Conservation (phyloP, 495 filamentous ascomycete species). For the Annulohypoxylon nitens region DNA sequence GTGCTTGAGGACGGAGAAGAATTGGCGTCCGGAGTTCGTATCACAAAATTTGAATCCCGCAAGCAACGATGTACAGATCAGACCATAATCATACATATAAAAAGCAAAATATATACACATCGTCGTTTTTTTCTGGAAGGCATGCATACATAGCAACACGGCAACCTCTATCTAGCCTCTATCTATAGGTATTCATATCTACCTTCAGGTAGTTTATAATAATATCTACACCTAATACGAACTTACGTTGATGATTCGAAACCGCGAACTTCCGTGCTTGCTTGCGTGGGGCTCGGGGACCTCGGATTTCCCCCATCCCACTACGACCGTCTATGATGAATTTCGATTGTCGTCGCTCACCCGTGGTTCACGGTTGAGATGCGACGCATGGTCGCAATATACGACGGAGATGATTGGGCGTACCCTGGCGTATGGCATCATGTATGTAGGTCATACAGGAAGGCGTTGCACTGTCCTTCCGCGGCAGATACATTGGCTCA, state of each 20-base stretch:
- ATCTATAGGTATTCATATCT: conserved; percentile 5
- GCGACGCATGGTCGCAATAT: conserved; percentile 38
- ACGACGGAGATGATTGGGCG: conserved; percentile 35
- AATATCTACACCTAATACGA: conserved; percentile 14
- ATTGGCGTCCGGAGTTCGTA: conserved; percentile 20
- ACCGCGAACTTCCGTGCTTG: conserved; percentile 15
- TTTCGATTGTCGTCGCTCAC: conserved; percentile 39
- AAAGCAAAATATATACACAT: conserved; percentile 1
- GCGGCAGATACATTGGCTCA: conserved; percentile 41
- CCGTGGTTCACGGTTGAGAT: conserved; percentile 43
- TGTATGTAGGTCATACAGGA: conserved; percentile 51
- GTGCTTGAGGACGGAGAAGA: not conserved
- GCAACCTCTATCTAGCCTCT: conserved; percentile 2
- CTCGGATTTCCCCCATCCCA: conserved; percentile 43
- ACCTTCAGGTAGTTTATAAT: conserved; percentile 8
- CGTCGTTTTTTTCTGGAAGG: not conserved
- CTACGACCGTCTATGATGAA: conserved; percentile 35
- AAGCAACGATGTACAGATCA: conserved; percentile 13
- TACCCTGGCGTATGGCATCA: conserved; percentile 43
- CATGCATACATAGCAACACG: not conserved
- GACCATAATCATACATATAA: conserved; percentile 13
- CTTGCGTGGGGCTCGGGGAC: conserved; percentile 40
- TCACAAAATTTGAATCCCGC: conserved; percentile 18
- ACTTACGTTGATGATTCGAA: conserved; percentile 6
- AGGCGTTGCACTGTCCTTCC: conserved; percentile 44